Evolutionary conservation across 768 basidiomycete genomes (phyloP).

Genomic region (Tylopilus subfusipes): DNA sequence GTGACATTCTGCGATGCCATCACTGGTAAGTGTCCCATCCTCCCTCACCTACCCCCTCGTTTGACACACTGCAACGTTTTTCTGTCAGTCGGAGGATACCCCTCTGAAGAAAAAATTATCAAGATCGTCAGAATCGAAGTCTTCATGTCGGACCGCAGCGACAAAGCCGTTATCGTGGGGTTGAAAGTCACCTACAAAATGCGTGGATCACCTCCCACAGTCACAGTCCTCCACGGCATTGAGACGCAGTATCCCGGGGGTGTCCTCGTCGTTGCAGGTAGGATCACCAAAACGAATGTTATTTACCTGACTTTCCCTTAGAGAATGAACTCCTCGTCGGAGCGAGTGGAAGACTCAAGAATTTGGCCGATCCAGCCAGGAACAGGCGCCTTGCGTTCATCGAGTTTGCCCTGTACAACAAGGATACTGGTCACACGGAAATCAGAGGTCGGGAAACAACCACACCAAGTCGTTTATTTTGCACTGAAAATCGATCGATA

Average conservation of each 20-base stretch:
- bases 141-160: neutral
- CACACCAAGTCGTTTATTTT: no score
- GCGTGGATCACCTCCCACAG: neutral
- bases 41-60: neutral
- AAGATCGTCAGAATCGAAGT: neutral
- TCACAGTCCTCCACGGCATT: neutral
- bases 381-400: neutral
- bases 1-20: neutral
- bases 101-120: neutral
- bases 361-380: neutral
- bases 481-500: no score
- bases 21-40: neutral
- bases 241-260: neutral
- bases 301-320: neutral
- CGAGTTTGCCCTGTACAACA: neutral
- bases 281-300: neutral
- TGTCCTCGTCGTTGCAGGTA: neutral
- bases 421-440: neutral
- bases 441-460: neutral
- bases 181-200: neutral
- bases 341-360: neutral
- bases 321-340: neutral
- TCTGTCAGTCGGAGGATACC: neutral
- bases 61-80: neutral
- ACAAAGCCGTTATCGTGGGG: neutral